These are phyloP conservation scores for Psilocybe subaeruginosa DNA, from an alignment of 768 basidiomycete species.

Conservation along the genomic window DNA sequence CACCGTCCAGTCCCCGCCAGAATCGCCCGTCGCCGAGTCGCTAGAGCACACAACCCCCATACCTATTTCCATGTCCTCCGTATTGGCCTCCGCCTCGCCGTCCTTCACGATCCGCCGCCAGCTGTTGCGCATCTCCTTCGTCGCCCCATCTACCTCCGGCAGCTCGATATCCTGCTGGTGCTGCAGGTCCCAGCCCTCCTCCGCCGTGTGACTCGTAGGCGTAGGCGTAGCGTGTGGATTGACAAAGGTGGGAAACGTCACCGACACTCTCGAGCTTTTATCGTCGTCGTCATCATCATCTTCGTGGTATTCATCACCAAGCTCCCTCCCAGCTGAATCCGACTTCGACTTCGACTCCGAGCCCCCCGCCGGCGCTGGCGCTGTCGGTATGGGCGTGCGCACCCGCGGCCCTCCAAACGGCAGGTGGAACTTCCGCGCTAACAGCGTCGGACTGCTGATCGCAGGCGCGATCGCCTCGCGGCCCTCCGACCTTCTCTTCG, in stretches of 20 bases:
- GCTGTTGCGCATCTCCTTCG: not conserved
- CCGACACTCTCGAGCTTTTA: conserved; percentile 30
- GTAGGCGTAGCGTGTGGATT: conserved; percentile 18
- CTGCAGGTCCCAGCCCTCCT: not conserved
- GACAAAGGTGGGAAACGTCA: conserved; percentile 36
- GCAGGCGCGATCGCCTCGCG: not conserved
- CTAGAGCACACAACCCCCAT: not conserved
- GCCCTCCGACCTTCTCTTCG: not conserved
- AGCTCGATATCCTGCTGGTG: not conserved
- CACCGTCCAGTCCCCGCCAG: conserved; percentile 15
- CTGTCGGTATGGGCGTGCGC: not conserved
- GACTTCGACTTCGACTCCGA: not conserved
- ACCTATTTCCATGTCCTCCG: conserved; percentile 1
- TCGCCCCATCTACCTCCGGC: not conserved
- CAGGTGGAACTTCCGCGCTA: conserved; percentile 23
- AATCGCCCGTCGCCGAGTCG: conserved; percentile 9
- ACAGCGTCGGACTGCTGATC: conserved; percentile 18
- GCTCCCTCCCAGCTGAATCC: not conserved
- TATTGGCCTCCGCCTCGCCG: too few species aligned
- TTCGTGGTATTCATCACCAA: not conserved
- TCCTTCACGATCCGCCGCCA: conserved; percentile 6
- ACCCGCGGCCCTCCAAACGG: conserved; percentile 18
- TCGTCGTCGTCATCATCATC: not conserved
- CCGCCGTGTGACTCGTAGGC: not conserved
- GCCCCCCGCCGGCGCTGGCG: not conserved